Conservation (phyloP, 345 rosid species). For the Acer saccharum region DNA sequence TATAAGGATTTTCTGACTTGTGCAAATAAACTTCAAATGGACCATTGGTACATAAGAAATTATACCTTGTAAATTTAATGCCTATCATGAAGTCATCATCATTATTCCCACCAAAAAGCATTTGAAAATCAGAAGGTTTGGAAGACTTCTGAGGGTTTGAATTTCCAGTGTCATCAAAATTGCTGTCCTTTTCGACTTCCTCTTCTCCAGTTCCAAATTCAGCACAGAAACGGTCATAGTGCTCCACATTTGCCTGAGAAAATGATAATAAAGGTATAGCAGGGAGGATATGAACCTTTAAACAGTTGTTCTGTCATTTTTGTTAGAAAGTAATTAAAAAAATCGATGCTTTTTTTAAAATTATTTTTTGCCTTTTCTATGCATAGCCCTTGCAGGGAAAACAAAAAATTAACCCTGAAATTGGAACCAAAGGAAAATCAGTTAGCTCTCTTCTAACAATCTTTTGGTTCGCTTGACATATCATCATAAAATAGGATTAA, state of each 20-base stretch:
- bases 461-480: too few relatives aligned
- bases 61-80: slow-evolving; percentile 88
- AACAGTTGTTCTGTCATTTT: neutral
- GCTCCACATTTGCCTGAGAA: slow-evolving; percentile 78
- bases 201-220: slow-evolving; percentile 76
- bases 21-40: neutral
- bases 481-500: too few relatives aligned
- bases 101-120: slow-evolving; percentile 76
- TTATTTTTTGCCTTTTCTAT: too few relatives aligned
- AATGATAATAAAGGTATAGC: slow-evolving; percentile 13
- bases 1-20: neutral
- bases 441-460: too few relatives aligned
- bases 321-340: neutral
- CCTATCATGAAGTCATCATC: slow-evolving; percentile 87
- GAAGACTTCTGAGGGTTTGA: slow-evolving; percentile 48
- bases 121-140: slow-evolving; percentile 82
- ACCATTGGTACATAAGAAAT: neutral
- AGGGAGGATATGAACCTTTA: slow-evolving; percentile 8
- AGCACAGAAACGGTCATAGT: slow-evolving; percentile 65
- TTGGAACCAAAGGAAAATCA: too few relatives aligned
- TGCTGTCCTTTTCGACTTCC: slow-evolving; percentile 36
- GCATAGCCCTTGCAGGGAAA: too few relatives aligned
- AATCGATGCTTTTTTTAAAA: too few relatives aligned
- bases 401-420: too few relatives aligned
- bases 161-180: slow-evolving; percentile 25